Base-by-base conservation (phyloP, 495 filamentous ascomycete species). In the Podospora fimiseda region DNA sequence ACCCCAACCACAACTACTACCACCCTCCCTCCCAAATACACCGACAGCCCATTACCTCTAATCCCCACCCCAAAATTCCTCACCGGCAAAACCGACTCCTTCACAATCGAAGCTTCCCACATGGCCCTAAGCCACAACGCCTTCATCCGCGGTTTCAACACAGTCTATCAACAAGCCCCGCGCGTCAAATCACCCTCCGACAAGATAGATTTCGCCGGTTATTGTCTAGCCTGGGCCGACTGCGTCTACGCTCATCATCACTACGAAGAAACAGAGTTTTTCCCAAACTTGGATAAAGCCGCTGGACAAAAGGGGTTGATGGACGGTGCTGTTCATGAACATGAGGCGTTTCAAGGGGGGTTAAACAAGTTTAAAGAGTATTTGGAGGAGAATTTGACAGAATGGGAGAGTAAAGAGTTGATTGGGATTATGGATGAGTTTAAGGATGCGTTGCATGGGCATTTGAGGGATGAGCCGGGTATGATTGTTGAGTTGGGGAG, bases 401-500 rank as follows among this genome's bases (percentile, higher is more conserved):
- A 42, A 2, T 68, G 65, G 51, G 52, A 53, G 16, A 52, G 41
- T 30, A 51, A 43, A 22, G 53, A 56, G 21, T 60, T 72, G 14
- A 45, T 64, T 11, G 43, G 40, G 13, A 69, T 70, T 46, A 66
- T 74, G 68, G 51, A 57, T 41, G 44, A 45, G 6, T 71, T 72
- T 60, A 57, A 68, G 51, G 60, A 64, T 5, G 43, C 62, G 1
- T 57, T 74, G 16, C 36, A 67, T 23, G 24, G 21, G 20, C 70
- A 71, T 59, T 59, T 74, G 48, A 57, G 65, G 30, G 51, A 58
- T 19, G 71, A 74, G 53, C 66, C 66, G 22, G 16, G 50, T 16
- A 59, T 62, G 14, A 69, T 72, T 51, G 58, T 59, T 1, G 48
- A 43, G 13, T 56, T 71, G 18, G 36, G 45, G 8, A 42, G 57